Base-by-base conservation (phyloP, 768 basidiomycete genomes). In the Boletales sp. region DNA sequence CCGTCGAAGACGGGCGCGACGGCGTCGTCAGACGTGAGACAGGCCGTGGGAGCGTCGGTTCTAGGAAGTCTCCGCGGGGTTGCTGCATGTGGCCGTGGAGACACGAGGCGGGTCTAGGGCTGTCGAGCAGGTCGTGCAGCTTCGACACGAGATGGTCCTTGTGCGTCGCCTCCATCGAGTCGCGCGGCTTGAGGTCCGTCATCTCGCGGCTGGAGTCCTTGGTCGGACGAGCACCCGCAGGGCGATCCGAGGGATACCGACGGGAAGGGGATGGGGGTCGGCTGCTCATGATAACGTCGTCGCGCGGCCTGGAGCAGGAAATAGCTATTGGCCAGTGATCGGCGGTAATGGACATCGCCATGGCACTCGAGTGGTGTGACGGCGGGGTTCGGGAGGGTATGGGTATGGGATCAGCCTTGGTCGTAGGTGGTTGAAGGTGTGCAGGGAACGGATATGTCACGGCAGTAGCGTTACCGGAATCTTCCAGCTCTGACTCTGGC, bases 121-220 rank as follows among this genome's bases (percentile, higher is more conserved):
- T 74, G 41, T 69, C 71, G 12, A 82, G 71, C 10, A 82, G 65
- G 50, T 79, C 76, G 29, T 76, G 68, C 8, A 83, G 62, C 50
- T 76, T 72, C 34, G 68, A 61, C 58, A 57, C 71, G 64, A 63
- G 58, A 56, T 57, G 65, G 40, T 68, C 64, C 44, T 67, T 69
- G 40, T 54, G 46, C 57, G 43, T 36, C 50, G 58, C 45, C 40
- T 58, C 63, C 27, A 35, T 21, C 9, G 56, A 57, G 12, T 59
- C 57, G 29, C 58, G 52, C 29, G 58, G 50, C 37, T 61, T 54
- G 13, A 60, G 45, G 42, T 68, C 62, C 32, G 54, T 45, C 45
- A 54, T 50, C 47, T 63, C 68, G 65, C 50, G 53, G n/a, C 57
- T 1, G 49, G 44, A 38, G 7, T 58, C 54, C 57, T 56, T 59